phyloP scores from a whole-genome alignment of 192 early-diverging fungal genomes.

The Backusella westeae region DNA sequence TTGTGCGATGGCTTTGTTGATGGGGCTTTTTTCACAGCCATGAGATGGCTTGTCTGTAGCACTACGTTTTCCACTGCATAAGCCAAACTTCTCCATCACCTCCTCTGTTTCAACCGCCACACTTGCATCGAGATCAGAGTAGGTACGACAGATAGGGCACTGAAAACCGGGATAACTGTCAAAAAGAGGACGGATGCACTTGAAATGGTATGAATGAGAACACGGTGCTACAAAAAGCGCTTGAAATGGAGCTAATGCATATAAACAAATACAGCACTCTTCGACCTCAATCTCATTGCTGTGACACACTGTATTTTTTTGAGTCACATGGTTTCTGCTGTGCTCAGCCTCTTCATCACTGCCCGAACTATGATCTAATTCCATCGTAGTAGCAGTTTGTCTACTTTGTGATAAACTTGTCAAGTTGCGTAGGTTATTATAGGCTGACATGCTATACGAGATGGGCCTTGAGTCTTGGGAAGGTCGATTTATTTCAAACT shows the following conservation, averaged over 20 bases:
- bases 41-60: not conserved
- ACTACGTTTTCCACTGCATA: not conserved
- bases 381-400: not conserved
- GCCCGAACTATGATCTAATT: not conserved
- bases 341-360: not conserved
- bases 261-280: conserved; percentile 83
- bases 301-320: not conserved
- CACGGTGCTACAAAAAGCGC: conserved; percentile 84
- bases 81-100: conserved; percentile 6
- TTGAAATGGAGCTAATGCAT: conserved; percentile 71
- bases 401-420: not conserved
- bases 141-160: conserved; percentile 80
- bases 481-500: conserved; percentile 56
- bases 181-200: conserved; percentile 69
- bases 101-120: conserved; percentile 42
- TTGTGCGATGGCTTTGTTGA: not conserved
- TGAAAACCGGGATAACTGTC: conserved; percentile 61
- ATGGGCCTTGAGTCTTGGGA: conserved; percentile 45
- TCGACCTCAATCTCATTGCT: conserved; percentile 17
- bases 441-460: conserved; percentile 44
- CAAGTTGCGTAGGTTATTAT: conserved; percentile 18
- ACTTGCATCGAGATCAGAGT: conserved; percentile 75
- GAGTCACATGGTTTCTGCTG: not conserved
- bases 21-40: not conserved
- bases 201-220: conserved; percentile 84